phyloP scores from a whole-genome alignment of 176 grass and related monocot species.

The Neostapfia colusana region DNA sequence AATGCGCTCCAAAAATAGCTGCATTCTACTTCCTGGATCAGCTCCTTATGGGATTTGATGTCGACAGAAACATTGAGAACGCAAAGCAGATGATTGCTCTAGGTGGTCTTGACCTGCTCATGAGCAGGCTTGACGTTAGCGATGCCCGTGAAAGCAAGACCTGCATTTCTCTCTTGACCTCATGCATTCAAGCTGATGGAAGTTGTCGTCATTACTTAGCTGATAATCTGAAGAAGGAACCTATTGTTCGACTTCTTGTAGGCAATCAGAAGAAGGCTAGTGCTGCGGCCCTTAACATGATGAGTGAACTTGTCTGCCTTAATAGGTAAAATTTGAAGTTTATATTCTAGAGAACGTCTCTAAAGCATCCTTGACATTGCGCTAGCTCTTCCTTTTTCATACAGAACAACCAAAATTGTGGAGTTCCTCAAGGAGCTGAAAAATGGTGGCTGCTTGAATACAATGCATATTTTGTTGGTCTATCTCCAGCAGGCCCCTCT shows the following conservation, averaged over 20 bases:
- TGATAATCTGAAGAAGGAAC: conserved; percentile 78
- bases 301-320: conserved; percentile 84
- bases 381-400: conserved; percentile 36
- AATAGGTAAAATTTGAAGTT: conserved; percentile 56
- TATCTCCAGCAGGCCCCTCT: conserved; percentile 87
- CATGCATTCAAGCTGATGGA: conserved; percentile 85
- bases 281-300: conserved; percentile 65
- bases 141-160: conserved; percentile 62
- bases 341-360: conserved; percentile 6
- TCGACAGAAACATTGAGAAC: conserved; percentile 92
- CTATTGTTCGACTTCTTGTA: conserved; percentile 69
- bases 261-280: conserved; percentile 72
- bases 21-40: conserved; percentile 92
- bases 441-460: conserved; percentile 69
- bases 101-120: conserved; percentile 81
- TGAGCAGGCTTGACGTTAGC: conserved; percentile 60
- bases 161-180: conserved; percentile 66
- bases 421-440: conserved; percentile 82
- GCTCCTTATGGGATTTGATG: conserved; percentile 83
- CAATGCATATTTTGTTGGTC: conserved; percentile 89
- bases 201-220: conserved; percentile 75
- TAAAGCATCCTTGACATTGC: conserved; percentile 21
- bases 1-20: conserved; percentile 70
- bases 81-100: conserved; percentile 88
- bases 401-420: conserved; percentile 70